phyloP scores from a whole-genome alignment of 2,329 filamentous ascomycete species.

The Aureobasidium namibiae region DNA sequence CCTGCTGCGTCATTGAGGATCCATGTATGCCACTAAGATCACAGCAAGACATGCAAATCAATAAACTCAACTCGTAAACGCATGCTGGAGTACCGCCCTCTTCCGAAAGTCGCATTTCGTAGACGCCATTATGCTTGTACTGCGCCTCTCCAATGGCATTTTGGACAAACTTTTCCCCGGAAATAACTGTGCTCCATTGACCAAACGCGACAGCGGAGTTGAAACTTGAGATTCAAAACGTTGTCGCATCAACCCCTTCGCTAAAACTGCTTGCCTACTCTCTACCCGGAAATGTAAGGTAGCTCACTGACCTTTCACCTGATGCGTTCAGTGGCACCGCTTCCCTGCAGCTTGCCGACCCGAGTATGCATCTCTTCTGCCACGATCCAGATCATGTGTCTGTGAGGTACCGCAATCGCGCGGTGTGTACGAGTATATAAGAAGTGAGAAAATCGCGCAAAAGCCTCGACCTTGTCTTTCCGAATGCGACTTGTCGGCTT shows the following conservation, averaged over 20 bases:
- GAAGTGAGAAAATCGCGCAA: conserved; percentile 7
- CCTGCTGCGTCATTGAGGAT: not conserved
- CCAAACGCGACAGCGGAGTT: not conserved
- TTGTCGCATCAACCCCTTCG: not conserved
- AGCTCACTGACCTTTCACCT: not conserved
- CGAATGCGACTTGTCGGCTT: conserved; percentile 5
- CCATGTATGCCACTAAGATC: not conserved
- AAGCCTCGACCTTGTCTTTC: not conserved
- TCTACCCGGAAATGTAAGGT: not conserved
- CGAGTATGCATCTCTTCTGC: not conserved
- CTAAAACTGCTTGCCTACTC: not conserved
- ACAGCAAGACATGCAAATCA: not conserved
- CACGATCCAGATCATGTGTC: not conserved
- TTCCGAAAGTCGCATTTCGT: not conserved
- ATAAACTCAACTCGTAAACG: not conserved
- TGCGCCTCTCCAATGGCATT: not conserved
- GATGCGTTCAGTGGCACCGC: conserved; percentile 2
- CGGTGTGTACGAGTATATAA: not conserved
- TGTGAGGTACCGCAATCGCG: conserved; percentile 1
- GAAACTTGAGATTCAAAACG: not conserved
- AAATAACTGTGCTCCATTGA: not conserved
- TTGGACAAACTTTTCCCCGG: not conserved
- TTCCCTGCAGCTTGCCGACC: conserved; percentile 4
- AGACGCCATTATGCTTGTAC: not conserved
- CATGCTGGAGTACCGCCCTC: not conserved